Conservation (phyloP, 257 asterid genomes). For the Lantana camara region DNA sequence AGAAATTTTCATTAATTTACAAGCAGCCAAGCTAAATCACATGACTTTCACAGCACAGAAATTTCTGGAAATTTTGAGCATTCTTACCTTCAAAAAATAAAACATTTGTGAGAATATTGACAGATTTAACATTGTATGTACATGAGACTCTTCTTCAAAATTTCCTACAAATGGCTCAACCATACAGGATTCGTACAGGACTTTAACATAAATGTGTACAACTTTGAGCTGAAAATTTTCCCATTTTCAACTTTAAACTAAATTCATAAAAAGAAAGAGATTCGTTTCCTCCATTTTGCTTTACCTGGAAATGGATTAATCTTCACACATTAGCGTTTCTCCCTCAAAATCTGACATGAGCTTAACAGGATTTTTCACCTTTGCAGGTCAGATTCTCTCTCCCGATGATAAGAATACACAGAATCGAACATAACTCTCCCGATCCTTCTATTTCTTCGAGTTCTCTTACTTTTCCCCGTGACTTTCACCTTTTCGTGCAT, state of each 20-base stretch:
- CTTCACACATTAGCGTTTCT: neutral
- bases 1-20: neutral
- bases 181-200: too few species aligned
- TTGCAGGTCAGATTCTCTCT: constrained; percentile 53
- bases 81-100: too few species aligned
- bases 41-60: too few species aligned
- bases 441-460: constrained; percentile 54
- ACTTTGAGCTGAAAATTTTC: too few species aligned
- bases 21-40: neutral
- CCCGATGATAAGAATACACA: constrained; percentile 55
- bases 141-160: too few species aligned
- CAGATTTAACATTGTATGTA: too few species aligned
- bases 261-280: neutral
- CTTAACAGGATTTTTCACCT: constrained; percentile 28
- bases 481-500: constrained; percentile 42
- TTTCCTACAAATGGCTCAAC: too few species aligned
- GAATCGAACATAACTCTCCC: constrained; percentile 54
- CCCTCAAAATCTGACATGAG: neutral
- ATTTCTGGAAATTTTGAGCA: too few species aligned
- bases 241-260: neutral
- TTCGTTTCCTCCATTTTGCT: neutral
- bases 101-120: too few species aligned
- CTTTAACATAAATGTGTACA: too few species aligned
- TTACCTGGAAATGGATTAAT: too few species aligned
- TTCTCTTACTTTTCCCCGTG: constrained; percentile 49